These are phyloP conservation scores for Cercophora sp. DNA, from an alignment of 495 filamentous ascomycete species.

Conservation along the genomic window DNA sequence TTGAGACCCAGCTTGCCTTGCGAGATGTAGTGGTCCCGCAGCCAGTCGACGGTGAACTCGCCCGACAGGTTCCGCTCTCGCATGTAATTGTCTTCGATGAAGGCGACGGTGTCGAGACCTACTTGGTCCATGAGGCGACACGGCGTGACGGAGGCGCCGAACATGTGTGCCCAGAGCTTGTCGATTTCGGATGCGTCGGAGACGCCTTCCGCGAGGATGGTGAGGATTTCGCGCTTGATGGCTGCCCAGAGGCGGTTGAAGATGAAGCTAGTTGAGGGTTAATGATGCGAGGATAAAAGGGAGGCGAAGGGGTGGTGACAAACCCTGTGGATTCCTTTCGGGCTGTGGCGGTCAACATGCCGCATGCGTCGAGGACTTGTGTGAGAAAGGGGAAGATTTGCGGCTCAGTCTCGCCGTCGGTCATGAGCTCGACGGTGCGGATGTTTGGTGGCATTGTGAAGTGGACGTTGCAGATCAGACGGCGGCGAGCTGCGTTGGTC, in stretches of 20 bases:
- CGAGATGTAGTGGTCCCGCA: conserved; percentile 30
- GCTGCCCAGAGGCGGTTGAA: conserved; percentile 56
- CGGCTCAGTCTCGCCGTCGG: conserved; percentile 40
- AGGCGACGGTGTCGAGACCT: conserved; percentile 45
- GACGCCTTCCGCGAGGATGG: conserved; percentile 45
- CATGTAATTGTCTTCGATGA: conserved; percentile 30
- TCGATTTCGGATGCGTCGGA: conserved; percentile 44
- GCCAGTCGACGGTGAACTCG: conserved; percentile 29
- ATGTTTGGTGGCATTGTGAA: conserved; percentile 50
- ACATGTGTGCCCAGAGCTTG: conserved; percentile 33
- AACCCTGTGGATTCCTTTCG: conserved; percentile 43
- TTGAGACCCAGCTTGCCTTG: conserved; percentile 30
- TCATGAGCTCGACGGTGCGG: conserved; percentile 52
- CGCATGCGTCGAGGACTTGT: conserved; percentile 34
- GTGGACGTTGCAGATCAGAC: conserved; percentile 43
- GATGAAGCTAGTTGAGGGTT: conserved; percentile 33
- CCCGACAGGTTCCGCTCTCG: conserved; percentile 34
- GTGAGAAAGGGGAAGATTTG: conserved; percentile 40
- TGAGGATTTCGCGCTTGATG: conserved; percentile 40
- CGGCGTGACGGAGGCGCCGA: neutral
- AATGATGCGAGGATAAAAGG: neutral
- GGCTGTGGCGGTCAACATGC: conserved; percentile 36
- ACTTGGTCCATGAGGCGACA: conserved; percentile 17
- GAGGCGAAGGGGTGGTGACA: neutral
- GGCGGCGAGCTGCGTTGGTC: conserved; percentile 20